Conservation (phyloP, 257 asterid species). For the Cynanchum wilfordii region DNA sequence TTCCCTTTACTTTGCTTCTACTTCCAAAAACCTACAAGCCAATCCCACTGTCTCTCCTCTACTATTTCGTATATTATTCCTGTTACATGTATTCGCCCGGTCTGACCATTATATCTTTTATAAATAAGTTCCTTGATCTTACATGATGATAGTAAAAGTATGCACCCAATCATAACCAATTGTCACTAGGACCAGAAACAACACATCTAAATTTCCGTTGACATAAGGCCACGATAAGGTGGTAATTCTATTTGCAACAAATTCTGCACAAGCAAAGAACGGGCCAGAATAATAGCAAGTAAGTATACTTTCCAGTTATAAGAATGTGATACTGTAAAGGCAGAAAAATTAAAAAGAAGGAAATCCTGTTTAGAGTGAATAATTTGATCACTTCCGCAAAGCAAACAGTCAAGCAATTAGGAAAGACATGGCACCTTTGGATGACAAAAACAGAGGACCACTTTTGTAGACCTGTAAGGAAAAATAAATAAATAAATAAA, state of each 20-base stretch:
- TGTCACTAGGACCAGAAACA: background rate
- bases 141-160: background rate
- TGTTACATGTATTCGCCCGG: background rate
- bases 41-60: background rate
- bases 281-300: background rate
- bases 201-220: background rate
- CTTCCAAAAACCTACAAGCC: background rate
- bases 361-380: background rate
- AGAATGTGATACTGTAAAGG: background rate
- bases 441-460: constrained; percentile 90
- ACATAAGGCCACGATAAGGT: background rate
- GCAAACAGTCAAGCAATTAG: constrained; percentile 6
- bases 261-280: background rate
- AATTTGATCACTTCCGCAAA: background rate
- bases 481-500: background rate
- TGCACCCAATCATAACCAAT: background rate
- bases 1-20: constrained; percentile 2
- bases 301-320: background rate
- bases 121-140: background rate
- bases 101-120: background rate
- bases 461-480: constrained; percentile 83
- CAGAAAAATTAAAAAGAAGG: background rate
- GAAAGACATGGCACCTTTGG: constrained; percentile 64
- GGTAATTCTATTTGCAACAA: background rate
- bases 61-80: background rate